Evolutionary conservation across 371 early-diverging fungal species (phyloP).

Genomic region (Circinella minor): DNA sequence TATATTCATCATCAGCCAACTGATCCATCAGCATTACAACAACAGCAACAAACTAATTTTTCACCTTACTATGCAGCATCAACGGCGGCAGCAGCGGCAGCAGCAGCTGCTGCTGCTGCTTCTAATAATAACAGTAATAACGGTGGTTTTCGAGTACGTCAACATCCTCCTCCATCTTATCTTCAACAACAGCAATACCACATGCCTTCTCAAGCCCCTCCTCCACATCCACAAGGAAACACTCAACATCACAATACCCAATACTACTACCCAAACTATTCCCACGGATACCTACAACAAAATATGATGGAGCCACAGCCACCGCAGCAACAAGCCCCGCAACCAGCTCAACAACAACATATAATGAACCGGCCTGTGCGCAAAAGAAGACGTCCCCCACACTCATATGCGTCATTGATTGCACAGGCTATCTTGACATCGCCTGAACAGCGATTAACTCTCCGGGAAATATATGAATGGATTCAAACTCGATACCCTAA

Average conservation of each 20-base stretch:
- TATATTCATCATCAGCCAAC: constrained; percentile 1
- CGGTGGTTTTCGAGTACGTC: constrained; percentile 6
- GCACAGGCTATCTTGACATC: constrained; percentile 72
- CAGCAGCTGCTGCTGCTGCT: background rate
- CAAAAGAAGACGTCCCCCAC: constrained; percentile 67
- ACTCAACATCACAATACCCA: background rate
- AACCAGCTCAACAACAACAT: constrained; percentile 10
- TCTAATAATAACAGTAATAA: constrained; percentile 5
- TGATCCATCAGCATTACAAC: background rate
- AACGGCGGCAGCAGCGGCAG: background rate
- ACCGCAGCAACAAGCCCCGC: background rate
- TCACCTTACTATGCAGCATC: constrained; percentile 2
- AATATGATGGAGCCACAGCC: constrained; percentile 5
- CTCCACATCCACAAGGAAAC: constrained; percentile 13
- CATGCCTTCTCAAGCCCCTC: constrained; percentile 9
- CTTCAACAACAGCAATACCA: constrained; percentile 14
- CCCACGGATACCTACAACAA: constrained; percentile 8
- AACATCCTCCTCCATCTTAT: constrained; percentile 12
- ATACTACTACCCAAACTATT: constrained; percentile 10
- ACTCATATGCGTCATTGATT: constrained; percentile 75
- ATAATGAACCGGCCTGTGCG: constrained; percentile 22
- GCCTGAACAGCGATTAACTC: constrained; percentile 57
- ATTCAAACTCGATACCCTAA: constrained; percentile 68
- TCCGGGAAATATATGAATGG: constrained; percentile 77
- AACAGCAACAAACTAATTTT: background rate